Evolutionary conservation across 2,329 filamentous ascomycete species (phyloP).

Genomic region (Sordariomycetes sp.): DNA sequence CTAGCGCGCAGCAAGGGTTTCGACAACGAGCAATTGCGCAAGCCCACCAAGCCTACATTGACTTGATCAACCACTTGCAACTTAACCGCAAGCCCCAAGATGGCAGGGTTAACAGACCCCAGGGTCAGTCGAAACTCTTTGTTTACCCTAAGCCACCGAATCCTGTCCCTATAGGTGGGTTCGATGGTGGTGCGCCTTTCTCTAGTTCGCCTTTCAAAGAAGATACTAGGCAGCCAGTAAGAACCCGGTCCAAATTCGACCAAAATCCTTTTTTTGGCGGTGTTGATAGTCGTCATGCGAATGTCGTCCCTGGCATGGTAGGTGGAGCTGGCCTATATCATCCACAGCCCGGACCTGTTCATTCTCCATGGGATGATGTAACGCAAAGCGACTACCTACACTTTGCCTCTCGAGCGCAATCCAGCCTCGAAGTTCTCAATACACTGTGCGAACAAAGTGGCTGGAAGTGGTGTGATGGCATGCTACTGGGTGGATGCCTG

Average conservation of each 20-base stretch:
- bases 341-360: too few species aligned
- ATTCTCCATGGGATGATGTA: too few species aligned
- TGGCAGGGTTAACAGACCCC: conserved; percentile 25
- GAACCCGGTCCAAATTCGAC: too few species aligned
- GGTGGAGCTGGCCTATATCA: too few species aligned
- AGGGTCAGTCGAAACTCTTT: conserved; percentile 35
- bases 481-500: conserved; percentile 83
- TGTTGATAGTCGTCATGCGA: too few species aligned
- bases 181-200: too few species aligned
- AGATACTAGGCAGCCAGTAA: too few species aligned
- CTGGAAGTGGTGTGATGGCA: conserved; percentile 89
- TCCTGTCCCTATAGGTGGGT: background rate
- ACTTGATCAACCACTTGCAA: conserved; percentile 58
- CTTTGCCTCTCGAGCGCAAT: conserved; percentile 47
- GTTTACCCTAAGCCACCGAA: conserved; percentile 38
- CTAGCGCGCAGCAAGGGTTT: conserved; percentile 3
- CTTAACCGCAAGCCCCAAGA: conserved; percentile 42
- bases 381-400: too few species aligned
- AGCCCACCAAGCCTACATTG: conserved; percentile 65
- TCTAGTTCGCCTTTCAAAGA: too few species aligned
- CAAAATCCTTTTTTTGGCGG: too few species aligned
- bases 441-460: conserved; percentile 68
- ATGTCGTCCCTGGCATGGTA: too few species aligned
- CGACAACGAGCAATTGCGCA: conserved; percentile 57
- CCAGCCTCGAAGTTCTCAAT: conserved; percentile 63